Base-by-base conservation (phyloP, 1,284 basidiomycete species). In the Wallemia mellicola region DNA sequence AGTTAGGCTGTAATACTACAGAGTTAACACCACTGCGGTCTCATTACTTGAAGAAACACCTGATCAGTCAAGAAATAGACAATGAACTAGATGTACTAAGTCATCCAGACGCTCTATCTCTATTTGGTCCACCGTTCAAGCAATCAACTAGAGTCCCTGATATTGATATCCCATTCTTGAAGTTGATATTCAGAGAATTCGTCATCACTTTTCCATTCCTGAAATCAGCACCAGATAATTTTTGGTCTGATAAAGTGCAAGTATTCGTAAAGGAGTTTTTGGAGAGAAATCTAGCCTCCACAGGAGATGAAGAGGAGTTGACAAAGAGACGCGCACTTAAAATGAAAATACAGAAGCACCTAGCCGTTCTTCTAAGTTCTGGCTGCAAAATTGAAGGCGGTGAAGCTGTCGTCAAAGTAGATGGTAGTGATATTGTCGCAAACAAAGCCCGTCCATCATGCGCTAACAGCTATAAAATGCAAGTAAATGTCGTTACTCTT, bases 21-120 rank as follows among this genome's bases (percentile, higher is more conserved):
- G 59, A 64, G 26, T 75, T 92, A 57, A 86, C 85, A 0, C 84
- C 89, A 2, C 71, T 89, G 27, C 80, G 87, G 38, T 86, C 87
- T 1, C 89, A 95, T 68, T 95, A 95, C 70, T 82, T 95, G 68
- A 95, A 94, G 73, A 91, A 92, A 71, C 77, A 83, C n/a, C 79
- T 95, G 60, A 78, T 96, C 56, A 79, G 83, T 64, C 79, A 94
- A 54, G 81, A 95, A 69, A 80, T 92, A 63, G 71, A 74, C 63
- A 73, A 74, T 32, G 91, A 96, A 70, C 75, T 94, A 60, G 74
- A 78, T 61, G 73, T 75, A 48, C 76, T 91, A 64, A 78, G 79
- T 2, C 68, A 79, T 61, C 71, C 80, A 22, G 83, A 83, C 57
- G 78, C 85, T 0, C 76, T 94, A 62, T 86, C 86, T 17, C 79